A percentile compares a stretch with the other conserved stretches of the same genome.
phyloP scores from a whole-genome alignment of 176 grass and related monocot species.

The Oryza meyeriana region DNA sequence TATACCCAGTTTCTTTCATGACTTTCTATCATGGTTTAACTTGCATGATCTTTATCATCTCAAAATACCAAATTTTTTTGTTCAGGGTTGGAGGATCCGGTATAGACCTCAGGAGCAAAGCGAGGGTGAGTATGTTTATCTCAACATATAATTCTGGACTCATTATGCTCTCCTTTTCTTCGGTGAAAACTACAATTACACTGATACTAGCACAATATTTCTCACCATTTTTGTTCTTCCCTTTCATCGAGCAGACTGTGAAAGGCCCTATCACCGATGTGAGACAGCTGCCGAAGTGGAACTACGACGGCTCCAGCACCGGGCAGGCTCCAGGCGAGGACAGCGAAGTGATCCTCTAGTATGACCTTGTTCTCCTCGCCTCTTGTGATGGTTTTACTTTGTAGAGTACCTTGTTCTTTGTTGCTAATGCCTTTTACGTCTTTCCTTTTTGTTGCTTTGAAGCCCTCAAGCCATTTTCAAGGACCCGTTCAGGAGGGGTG shows the following conservation, averaged over 20 bases:
- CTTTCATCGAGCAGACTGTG: slow-evolving; percentile 56
- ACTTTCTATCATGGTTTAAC: no score
- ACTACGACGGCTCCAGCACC: slow-evolving; percentile 94
- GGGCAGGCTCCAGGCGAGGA: slow-evolving; percentile 93
- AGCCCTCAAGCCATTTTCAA: slow-evolving; percentile 96
- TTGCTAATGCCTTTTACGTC: slow-evolving; percentile 1
- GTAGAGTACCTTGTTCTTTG: slow-evolving; percentile 1
- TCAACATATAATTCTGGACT: not conserved
- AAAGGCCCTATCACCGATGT: slow-evolving; percentile 57
- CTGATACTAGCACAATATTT: not conserved
- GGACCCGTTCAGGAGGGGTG: slow-evolving; percentile 93
- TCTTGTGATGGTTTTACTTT: not conserved
- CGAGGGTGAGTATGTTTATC: slow-evolving; percentile 52
- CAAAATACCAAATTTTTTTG: not conserved
- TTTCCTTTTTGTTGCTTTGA: not conserved
- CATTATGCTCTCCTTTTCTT: not conserved
- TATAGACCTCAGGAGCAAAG: slow-evolving; percentile 94
- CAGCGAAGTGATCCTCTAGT: slow-evolving; percentile 99
- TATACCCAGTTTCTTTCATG: not conserved
- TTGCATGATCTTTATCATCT: not conserved
- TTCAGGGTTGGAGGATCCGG: slow-evolving; percentile 85
- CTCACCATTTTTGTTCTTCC: not conserved
- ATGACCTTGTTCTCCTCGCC: slow-evolving; percentile 28
- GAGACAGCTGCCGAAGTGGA: slow-evolving; percentile 91
- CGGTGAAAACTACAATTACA: no score